Base-by-base conservation (phyloP, 306 rosid species). In the Calophaca sinica region DNA sequence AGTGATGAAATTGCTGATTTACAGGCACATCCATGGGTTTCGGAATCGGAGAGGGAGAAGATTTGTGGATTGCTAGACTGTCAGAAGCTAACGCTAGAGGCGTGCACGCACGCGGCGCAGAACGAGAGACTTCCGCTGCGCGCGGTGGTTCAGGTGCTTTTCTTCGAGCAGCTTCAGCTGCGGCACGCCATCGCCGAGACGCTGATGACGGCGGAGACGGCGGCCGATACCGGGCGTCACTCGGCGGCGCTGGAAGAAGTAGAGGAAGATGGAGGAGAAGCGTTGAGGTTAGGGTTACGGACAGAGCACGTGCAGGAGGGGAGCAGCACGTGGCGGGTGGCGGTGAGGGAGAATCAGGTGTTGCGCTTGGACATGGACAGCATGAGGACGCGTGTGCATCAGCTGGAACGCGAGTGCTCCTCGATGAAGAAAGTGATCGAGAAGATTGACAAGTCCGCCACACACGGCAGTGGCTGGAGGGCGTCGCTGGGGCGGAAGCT, bases 371-470 rank as follows among this genome's bases (percentile, higher is more conserved):
- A 90, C 66, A 94, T 94, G 97, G 99, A 94, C 84, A 92, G 97
- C 88, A 94, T 92, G 99, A 89, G 96, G 93, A 92, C 98, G 87
- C 99, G 99, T 68, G 99, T 94, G 70, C 92, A 90, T 71, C 96
- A 92, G 63, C 86, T 94, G 41, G 99, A 94, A 80, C 90, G 96
- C 6, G 99, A 94, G 58, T 94, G 99, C 33, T 94, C 98, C 3
- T 86, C 90, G 1, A 94, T 94, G 97, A 91, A 89, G 73, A 87
- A 62, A 62, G 96, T 90, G 45, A 90, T 94, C 49, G 89, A 85
- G 45, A 85, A 89, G 76, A 82, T 90, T 57, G 98, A 94, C 8
- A 79, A 81, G 64, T 32, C 84, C 68, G 85, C 61, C 70, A 64
- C 83, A 54, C 46, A 31, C 2, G 82, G 79, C 8, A 75, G 72